Percentiles rank a stretch among this genome's conserved stretches.
Evolutionary conservation across 148 eudicot genomes (phyloP).

Genomic region (Hydrangea macrophylla): DNA sequence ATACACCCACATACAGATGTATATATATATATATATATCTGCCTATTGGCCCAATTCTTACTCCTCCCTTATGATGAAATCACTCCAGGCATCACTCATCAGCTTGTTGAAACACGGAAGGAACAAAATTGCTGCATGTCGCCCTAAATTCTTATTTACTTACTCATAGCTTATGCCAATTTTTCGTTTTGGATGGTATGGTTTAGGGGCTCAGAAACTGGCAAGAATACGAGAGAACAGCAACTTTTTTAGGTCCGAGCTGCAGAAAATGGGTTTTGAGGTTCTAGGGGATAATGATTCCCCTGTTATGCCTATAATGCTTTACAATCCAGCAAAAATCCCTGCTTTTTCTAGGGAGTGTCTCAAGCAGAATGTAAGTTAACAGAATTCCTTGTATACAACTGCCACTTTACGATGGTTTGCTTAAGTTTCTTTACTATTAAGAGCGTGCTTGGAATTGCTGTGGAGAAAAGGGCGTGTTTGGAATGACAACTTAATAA

Average conservation of each 20-base stretch:
- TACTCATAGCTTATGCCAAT: slow-evolving; percentile 6
- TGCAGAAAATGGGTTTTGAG: slow-evolving; percentile 87
- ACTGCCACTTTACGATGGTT: background rate
- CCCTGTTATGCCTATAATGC: slow-evolving; percentile 91
- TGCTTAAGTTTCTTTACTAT: background rate
- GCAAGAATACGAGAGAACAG: slow-evolving; percentile 84
- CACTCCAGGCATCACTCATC: too few relatives aligned
- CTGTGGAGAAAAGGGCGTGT: too few relatives aligned
- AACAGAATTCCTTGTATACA: background rate
- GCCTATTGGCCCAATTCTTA: too few relatives aligned
- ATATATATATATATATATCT: too few relatives aligned
- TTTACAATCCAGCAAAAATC: slow-evolving; percentile 79
- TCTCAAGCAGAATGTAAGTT: slow-evolving; percentile 71
- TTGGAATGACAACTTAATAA: too few relatives aligned
- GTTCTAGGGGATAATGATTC: slow-evolving; percentile 86
- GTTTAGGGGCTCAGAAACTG: slow-evolving; percentile 89
- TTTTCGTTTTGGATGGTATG: too few relatives aligned
- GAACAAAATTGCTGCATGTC: too few relatives aligned
- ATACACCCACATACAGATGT: too few relatives aligned
- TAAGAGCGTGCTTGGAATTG: too few relatives aligned
- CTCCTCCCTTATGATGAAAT: background rate
- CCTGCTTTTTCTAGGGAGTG: slow-evolving; percentile 98
- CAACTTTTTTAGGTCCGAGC: slow-evolving; percentile 86
- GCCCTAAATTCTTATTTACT: background rate
- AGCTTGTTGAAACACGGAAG: too few relatives aligned